Evolutionary conservation across 202 grass and related monocot species (phyloP), one percentile per base, ranked within the genome.

Genomic region (Panicum hallii): DNA sequence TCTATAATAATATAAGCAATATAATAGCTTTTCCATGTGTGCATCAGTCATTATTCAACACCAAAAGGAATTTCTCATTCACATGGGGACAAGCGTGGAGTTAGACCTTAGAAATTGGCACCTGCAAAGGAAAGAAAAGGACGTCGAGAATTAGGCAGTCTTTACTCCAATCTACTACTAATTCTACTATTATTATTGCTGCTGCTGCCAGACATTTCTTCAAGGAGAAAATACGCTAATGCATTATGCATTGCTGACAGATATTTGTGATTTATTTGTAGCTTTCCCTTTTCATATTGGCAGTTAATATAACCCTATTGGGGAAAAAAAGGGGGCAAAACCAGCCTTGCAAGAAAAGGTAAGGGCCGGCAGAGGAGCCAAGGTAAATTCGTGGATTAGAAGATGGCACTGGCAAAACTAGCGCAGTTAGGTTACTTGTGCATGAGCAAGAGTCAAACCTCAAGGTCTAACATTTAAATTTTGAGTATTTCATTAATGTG

Each of bases 341-440:
- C 34, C 54, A 15, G 70, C 42, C 79, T 67, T 79, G 73, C 19
- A 90, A 79, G 79, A 86, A 79, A 90, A 79, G 72, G 16, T 46
- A 78, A 57, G 50, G 26, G 9, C 28, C 70, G 40, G 13, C 5
- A 60, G 61, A 19, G 4, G 60, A 79, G 23, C 28, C 16, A 12
- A 1, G 36, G 58, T 81, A 74, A 89, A 84, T 61, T 74, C 65
- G 66, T 78, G 79, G 79, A 78, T 86, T 61, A 58, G 28, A 86
- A 79, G 88, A 72, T 11, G 71, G 78, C 81, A 53, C 74, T 13
- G 36, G 48, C 19, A 85, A 86, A 82, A 43, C 78, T 78, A 44
- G 72, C n/a, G 20, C 88, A 63, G 26, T 26, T 26, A 26, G 26
- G 78, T 78, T 86, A 50, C 79, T 48, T 61, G 78, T 86, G 74